Conservation (phyloP, 805 yeast species). For the Candida ficus region DNA sequence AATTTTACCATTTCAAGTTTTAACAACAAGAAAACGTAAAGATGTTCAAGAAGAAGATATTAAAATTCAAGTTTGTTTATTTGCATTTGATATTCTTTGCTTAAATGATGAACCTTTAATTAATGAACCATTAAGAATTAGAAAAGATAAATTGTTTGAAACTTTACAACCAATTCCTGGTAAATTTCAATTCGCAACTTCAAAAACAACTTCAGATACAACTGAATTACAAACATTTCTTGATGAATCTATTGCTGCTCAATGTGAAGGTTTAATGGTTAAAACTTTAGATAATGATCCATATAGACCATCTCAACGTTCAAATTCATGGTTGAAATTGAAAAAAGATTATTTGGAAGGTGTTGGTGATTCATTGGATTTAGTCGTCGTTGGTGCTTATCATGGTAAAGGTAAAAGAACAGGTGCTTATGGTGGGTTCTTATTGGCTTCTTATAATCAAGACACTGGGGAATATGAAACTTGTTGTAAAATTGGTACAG, state of each 20-base stretch:
- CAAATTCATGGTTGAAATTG: conserved; percentile 91
- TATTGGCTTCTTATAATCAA: conserved; percentile 83
- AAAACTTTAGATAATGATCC: conserved; percentile 79
- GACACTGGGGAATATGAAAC: conserved; percentile 93
- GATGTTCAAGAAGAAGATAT: conserved; percentile 85
- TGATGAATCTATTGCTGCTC: conserved; percentile 82
- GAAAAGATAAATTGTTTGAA: conserved; percentile 56
- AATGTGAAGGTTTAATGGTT: conserved; percentile 96
- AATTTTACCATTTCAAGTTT: conserved; percentile 88
- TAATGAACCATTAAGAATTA: conserved; percentile 58
- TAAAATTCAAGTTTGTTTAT: conserved; percentile 85
- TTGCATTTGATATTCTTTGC: conserved; percentile 83
- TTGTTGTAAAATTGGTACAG: conserved; percentile 96
- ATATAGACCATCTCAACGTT: conserved; percentile 93
- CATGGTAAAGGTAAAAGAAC: conserved; percentile 93
- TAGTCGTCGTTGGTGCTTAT: conserved; percentile 92
- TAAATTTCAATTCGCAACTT: conserved; percentile 75
- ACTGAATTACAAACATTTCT: conserved; percentile 76
- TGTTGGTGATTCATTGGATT: conserved; percentile 90
- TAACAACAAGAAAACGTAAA: conserved; percentile 91
- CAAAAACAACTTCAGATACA: conserved; percentile 60
- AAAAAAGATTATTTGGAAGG: conserved; percentile 95
- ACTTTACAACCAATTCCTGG: conserved; percentile 63
- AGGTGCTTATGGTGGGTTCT: conserved; percentile 90
- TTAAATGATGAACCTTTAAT: conserved; percentile 70